These are phyloP conservation scores for Fusarium metavorans DNA, from an alignment of 2,329 filamentous ascomycete genomes.

Conservation along the genomic window DNA sequence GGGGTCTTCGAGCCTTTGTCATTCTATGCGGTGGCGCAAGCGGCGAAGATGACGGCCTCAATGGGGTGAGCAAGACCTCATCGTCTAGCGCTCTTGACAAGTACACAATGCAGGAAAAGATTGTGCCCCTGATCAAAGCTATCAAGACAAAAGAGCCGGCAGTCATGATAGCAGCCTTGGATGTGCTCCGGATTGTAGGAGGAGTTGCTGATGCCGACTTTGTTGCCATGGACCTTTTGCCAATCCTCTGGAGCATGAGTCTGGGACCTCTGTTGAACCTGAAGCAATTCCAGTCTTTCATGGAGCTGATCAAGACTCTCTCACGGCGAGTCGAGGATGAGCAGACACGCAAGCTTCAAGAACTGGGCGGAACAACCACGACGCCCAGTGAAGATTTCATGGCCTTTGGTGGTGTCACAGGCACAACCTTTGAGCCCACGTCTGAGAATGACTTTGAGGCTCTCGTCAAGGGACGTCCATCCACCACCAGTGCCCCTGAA, in stretches of 20 bases:
- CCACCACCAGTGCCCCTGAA: conserved; percentile 39
- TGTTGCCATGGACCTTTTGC: conserved; percentile 89
- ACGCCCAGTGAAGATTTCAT: conserved; percentile 74
- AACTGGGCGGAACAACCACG: conserved; percentile 73
- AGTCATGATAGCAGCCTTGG: conserved; percentile 93
- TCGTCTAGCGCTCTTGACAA: conserved; percentile 90
- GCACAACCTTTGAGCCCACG: conserved; percentile 67
- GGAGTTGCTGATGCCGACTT: conserved; percentile 88
- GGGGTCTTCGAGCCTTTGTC: conserved; percentile 89
- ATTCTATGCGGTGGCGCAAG: conserved; percentile 85
- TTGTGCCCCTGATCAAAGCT: conserved; percentile 87
- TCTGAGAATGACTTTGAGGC: conserved; percentile 83
- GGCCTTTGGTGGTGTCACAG: conserved; percentile 76
- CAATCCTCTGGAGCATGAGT: conserved; percentile 91
- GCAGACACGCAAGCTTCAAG: conserved; percentile 88
- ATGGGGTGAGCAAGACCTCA: conserved; percentile 76
- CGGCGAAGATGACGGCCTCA: conserved; percentile 75
- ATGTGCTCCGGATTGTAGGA: conserved; percentile 86
- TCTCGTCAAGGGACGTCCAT: conserved; percentile 79
- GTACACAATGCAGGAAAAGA: conserved; percentile 98
- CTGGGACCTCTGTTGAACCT: conserved; percentile 90
- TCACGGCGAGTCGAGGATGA: conserved; percentile 88
- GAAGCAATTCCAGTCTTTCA: conserved; percentile 88
- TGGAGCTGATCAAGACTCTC: conserved; percentile 85
- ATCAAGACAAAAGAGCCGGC: conserved; percentile 99